These are phyloP conservation scores for Discostella pseudostelligera DNA, from an alignment of 108 stramenopile genomes.

Conservation along the genomic window DNA sequence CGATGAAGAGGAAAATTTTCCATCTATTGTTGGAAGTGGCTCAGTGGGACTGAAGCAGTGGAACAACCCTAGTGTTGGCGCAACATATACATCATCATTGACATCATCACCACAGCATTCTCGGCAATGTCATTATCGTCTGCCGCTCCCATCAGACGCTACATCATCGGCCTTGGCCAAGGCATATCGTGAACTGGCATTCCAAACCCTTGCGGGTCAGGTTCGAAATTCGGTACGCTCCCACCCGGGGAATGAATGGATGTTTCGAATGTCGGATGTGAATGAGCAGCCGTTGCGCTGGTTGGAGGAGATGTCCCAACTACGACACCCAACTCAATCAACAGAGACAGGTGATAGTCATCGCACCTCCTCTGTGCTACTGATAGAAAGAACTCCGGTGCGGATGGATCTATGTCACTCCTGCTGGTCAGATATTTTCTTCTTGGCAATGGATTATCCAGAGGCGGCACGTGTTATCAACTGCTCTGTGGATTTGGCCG, in stretches of 20 bases:
- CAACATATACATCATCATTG: not conserved
- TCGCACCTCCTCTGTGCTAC: not conserved
- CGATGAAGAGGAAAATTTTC: not conserved
- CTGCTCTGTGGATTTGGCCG: constrained; percentile 55
- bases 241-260: constrained; percentile 60
- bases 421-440: constrained; percentile 69
- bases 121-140: too few species aligned
- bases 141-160: constrained; percentile 44
- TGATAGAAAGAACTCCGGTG: constrained; percentile 59
- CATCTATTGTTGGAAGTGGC: not conserved
- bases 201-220: constrained; percentile 62
- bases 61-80: not conserved
- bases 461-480: constrained; percentile 65
- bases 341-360: not conserved
- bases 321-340: not conserved
- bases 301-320: constrained; percentile 4
- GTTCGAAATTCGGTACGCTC: constrained; percentile 44
- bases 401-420: constrained; percentile 68
- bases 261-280: constrained; percentile 34
- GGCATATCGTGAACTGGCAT: constrained; percentile 54
- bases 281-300: constrained; percentile 6
- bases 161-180: constrained; percentile 55
- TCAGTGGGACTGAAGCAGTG: not conserved
- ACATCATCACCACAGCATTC: not conserved
- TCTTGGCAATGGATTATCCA: constrained; percentile 67